Evolutionary conservation across 2,329 filamentous ascomycete genomes (phyloP), one percentile per base, ranked within the genome.

Genomic region (Ceratocystis eucalypticola): DNA sequence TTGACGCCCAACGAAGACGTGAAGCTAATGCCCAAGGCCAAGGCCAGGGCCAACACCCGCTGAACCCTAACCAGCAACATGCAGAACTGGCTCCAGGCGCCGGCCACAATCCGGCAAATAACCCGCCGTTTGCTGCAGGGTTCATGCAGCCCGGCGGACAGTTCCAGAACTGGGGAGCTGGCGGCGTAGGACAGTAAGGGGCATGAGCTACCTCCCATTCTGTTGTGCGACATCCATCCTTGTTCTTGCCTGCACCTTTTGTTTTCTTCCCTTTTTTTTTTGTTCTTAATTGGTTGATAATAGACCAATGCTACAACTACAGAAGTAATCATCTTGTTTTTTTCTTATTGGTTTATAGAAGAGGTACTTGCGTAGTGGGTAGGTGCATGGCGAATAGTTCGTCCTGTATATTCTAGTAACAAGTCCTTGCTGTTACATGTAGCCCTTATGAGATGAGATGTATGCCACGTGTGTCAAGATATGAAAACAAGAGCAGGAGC

Each of bases 61-160:
- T 61, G 70, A 70, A 65, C 70, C 70, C 67, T 70, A 72, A 64
- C 69, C 55, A 59, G 30, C 55, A 59, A 70, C 63, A 67, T 71
- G 68, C 71, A 71, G 66, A 66, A 37, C 45, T 33, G 20, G 20
- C 59, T 46, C 30, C 59, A 37, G 50, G 48, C 8, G 20, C 20
- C 48, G 71, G 44, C 69, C 67, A 69, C 48, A 68, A 69, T 66
- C 62, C 69, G 66, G 53, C 17, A 65, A 67, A 62, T 66, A 8
- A 48, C 3, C 63, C 41, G 50, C 63, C 50, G 25, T 45, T 65
- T 65, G 63, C 63, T 12, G 37, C 63, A 2, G 64, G 37, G n/a
- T 76, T 76, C 22, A 75, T 87, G n/a, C 80, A 79, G 65, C 83
- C 83, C 2, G 85, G 81, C 4, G 84, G 89, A 72, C 85, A 85